Conservation (phyloP, 768 basidiomycete genomes). For the Kwoniella mangroviensis region DNA sequence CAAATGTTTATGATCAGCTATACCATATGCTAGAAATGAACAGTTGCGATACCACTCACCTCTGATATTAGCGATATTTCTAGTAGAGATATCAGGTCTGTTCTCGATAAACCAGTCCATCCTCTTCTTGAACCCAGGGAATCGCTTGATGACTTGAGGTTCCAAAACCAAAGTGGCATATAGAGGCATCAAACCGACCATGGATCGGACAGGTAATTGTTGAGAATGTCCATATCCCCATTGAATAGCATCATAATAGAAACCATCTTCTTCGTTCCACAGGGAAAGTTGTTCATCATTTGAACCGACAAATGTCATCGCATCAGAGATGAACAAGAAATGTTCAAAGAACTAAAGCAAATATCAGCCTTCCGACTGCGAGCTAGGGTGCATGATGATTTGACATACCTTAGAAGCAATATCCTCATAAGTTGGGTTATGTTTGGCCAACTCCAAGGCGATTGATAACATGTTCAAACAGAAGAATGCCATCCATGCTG, state of each 20-base stretch:
- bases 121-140: conserved; percentile 98
- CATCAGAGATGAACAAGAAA: conserved; percentile 97
- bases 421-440: conserved; percentile 96
- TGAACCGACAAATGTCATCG: conserved; percentile 90
- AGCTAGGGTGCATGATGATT: not conserved
- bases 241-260: conserved; percentile 97
- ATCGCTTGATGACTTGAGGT: conserved; percentile 81
- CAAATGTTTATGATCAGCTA: conserved; percentile 83
- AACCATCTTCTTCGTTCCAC: conserved; percentile 96
- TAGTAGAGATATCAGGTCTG: conserved; percentile 77
- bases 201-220: conserved; percentile 89
- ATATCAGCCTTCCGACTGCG: conserved; percentile 1
- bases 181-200: conserved; percentile 96
- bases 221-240: conserved; percentile 78
- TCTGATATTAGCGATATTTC: conserved; percentile 97
- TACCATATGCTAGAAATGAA: conserved; percentile 58
- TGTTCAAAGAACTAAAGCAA: conserved; percentile 65
- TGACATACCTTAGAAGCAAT: conserved; percentile 95
- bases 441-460: conserved; percentile 95
- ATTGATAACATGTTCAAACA: conserved; percentile 98
- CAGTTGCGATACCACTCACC: conserved; percentile 59
- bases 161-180: conserved; percentile 95
- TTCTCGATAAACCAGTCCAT: conserved; percentile 99
- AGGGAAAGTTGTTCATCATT: conserved; percentile 74
- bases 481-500: conserved; percentile 99